Conservation (phyloP, 176 grass and related monocot species). For the Triticum turgidum region DNA sequence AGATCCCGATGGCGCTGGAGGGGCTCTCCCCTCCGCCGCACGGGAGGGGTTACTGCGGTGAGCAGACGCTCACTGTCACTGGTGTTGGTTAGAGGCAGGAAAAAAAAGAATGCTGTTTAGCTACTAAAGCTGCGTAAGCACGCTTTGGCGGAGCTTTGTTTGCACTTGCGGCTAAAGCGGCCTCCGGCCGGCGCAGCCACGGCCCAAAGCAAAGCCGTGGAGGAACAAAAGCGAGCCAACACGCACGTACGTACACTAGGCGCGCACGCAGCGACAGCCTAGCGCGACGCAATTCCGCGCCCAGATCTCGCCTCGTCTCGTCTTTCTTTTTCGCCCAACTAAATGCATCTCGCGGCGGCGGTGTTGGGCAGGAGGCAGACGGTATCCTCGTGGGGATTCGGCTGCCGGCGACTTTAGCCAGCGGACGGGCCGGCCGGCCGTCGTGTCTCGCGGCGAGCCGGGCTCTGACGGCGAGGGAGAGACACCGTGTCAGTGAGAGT, state of each 20-base stretch:
- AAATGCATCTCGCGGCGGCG: not conserved
- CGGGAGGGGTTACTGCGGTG: not conserved
- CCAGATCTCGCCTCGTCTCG: not conserved
- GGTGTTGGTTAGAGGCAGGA: not conserved
- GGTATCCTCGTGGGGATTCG: not conserved
- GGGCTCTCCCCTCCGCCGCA: no score
- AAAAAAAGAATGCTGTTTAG: not conserved
- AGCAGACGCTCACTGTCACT: not conserved
- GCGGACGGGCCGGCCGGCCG: not conserved
- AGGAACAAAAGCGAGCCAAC: not conserved
- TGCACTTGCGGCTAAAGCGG: slow-evolving; percentile 31
- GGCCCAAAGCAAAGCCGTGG: slow-evolving; percentile 26
- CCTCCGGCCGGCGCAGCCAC: not conserved
- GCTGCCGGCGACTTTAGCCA: not conserved
- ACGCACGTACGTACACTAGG: not conserved
- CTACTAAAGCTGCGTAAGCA: slow-evolving; percentile 36
- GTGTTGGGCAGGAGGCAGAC: not conserved
- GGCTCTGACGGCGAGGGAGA: not conserved
- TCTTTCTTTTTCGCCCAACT: not conserved
- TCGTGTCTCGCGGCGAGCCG: slow-evolving; percentile 17
- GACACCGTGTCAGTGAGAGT: slow-evolving; percentile 25
- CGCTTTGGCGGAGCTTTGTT: slow-evolving; percentile 38
- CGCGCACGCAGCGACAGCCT: not conserved
- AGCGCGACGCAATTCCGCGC: not conserved
- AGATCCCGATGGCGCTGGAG: no score